Conservation (phyloP, 768 basidiomycete species). For the Lactarius sp. region DNA sequence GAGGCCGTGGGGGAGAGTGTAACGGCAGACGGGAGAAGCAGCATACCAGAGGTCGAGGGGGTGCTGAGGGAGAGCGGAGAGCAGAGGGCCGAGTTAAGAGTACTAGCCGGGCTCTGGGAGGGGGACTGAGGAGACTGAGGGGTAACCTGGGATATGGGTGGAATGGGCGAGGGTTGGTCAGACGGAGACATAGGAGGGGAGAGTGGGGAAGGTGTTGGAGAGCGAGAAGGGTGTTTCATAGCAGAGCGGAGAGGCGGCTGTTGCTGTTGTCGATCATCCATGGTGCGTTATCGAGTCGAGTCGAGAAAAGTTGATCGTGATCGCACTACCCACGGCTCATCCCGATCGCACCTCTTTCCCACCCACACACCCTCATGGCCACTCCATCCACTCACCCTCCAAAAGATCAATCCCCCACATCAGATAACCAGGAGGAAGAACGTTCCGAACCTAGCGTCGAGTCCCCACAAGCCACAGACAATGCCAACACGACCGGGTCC, state of each 20-base stretch:
- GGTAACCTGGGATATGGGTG: not conserved
- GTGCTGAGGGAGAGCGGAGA: not conserved
- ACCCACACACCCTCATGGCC: conserved; percentile 14
- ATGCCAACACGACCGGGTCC: not conserved
- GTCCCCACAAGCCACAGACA: not conserved
- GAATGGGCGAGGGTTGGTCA: conserved; percentile 15
- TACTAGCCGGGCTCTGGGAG: conserved; percentile 4
- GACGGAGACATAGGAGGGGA: conserved; percentile 23
- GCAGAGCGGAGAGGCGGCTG: conserved; percentile 46
- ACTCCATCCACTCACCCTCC: not conserved
- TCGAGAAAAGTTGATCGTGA: no score
- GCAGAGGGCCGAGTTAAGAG: not conserved
- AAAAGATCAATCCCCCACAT: conserved; percentile 6
- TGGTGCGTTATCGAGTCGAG: no score
- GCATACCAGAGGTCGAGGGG: conserved; percentile 7
- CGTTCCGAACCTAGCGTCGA: not conserved
- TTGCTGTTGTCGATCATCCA: conserved; percentile 13
- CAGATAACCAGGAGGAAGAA: not conserved
- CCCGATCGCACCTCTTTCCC: not conserved
- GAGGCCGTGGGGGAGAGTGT: conserved; percentile 21
- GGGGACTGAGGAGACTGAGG: not conserved
- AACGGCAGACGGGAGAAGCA: conserved; percentile 8
- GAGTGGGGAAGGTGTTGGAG: conserved; percentile 27
- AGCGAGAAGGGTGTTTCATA: conserved; percentile 42
- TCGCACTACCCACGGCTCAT: not conserved